These are phyloP conservation scores for Skeletonema costatum DNA, from an alignment of 108 stramenopile species.

Conservation along the genomic window DNA sequence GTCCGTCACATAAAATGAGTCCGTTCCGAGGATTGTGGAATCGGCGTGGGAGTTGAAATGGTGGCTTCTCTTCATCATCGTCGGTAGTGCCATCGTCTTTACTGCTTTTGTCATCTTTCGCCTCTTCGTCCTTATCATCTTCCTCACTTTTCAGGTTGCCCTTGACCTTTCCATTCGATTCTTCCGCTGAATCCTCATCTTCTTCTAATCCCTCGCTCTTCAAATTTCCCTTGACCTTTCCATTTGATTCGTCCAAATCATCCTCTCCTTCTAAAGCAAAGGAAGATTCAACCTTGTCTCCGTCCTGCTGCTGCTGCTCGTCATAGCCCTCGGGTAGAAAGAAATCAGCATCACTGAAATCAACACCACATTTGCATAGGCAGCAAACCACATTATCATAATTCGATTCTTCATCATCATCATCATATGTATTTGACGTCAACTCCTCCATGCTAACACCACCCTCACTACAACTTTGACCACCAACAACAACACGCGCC, in stretches of 20 bases:
- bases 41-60: constrained; percentile 57
- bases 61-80: constrained; percentile 18
- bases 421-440: not conserved
- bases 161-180: not conserved
- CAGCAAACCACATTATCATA: constrained; percentile 65
- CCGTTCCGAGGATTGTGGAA: constrained; percentile 79
- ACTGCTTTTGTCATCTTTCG: not conserved
- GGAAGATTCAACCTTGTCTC: not conserved
- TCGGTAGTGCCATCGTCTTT: constrained; percentile 38
- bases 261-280: not conserved
- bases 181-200: not conserved
- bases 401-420: constrained; percentile 2
- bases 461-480: not conserved
- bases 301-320: not conserved
- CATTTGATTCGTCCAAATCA: not conserved
- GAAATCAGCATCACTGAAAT: constrained; percentile 73
- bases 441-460: not conserved
- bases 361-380: constrained; percentile 81
- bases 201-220: not conserved
- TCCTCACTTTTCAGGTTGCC: not conserved
- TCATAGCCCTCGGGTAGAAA: constrained; percentile 32
- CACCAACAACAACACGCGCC: not conserved
- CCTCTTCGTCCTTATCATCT: constrained; percentile 22
- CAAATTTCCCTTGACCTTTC: not conserved
- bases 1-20: constrained; percentile 76